Base-by-base conservation (phyloP, 2,329 filamentous ascomycete species). In the Fusarium sterilihyphosum region DNA sequence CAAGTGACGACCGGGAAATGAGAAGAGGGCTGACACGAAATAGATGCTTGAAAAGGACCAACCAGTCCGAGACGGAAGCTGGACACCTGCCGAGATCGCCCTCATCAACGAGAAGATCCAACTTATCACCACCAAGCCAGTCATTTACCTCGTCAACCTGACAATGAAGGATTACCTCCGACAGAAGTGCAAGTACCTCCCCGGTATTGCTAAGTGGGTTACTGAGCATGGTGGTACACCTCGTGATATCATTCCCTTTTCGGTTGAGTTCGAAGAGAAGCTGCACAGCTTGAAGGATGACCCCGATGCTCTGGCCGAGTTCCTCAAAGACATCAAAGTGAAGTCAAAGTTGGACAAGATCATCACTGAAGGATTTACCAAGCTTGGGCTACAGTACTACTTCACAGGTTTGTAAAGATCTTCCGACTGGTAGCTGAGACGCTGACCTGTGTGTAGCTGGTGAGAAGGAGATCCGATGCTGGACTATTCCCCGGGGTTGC, bases 81-180 rank as follows among this genome's bases (percentile, higher is more conserved):
- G 84, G 84, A 84, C 83, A 13, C 80, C 82, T 3, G 83, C 83
- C 3, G 84, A 85, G 70, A 85, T 85, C 61, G 79, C 80, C 5
- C 79, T 85, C n/a, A 85, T 85, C 77, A 85, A 85, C 73, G 84
- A 85, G 44, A 85, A 85, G 79, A 84, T 85, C 29, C 81, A 82
- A 62, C 81, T 86, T 6, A 86, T 86, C 73, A 86, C 84, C 35
- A 86, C 84, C 20, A 86, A 86, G 77, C 84, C 84, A 17, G 77
- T 78, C 52, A 85, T 86, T 71, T 86, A 86, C 76, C 82, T 86
- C 37, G 83, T 86, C 61, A 86, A 86, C 74, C 65, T 86, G 61
- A 84, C 83, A 5, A 85, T 85, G 84, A 85, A 85, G 78, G 84
- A 86, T 69, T 86, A 86, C 77, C 79, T 86, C 33, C 74, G 84